Evolutionary conservation across 768 basidiomycete genomes (phyloP), one percentile per base, ranked within the genome.

Genomic region (Butyriboletus loyo): DNA sequence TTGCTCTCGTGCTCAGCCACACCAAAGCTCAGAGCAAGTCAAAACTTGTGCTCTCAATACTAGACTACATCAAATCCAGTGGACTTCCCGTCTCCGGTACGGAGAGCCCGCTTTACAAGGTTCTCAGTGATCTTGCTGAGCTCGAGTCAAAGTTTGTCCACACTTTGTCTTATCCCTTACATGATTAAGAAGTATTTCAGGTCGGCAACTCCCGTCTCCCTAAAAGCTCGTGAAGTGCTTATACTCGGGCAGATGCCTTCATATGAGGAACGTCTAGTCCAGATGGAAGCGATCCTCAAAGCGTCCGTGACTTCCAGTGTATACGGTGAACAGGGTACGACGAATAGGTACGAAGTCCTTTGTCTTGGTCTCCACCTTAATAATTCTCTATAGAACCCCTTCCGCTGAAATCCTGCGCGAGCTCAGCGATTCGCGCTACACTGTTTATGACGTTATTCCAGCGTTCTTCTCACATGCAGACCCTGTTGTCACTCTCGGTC

Each of bases 171-270:
- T 40, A 30, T 49, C 28, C 42, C 27, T 42, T 19, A 0, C 17
- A 37, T 22, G 34, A 30, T 31, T 66, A 21, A 65, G 3, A n/a
- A 6, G 3, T 52, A 27, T 50, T 34, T 40, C 59, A 91, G 89
- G 64, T 92, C 92, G 7, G 96, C 95, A n/a, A 90, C 85, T 28
- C 78, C 86, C 50, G 95, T 98, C 32, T 82, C 95, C 3, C 73
- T 99, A 57, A 98, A 96, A 72, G 97, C 97, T 37, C 89, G 97
- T 41, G 97, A 99, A 75, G 97, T 97, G 7, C 80, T 98, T 42
- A 98, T 99, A 64, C 80, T 92, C 30, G 92, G 91, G 42, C 92
- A 96, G 68, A 89, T 99, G 83, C 97, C 97, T 6, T 96, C 94
- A 14, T 96, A 92, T 66, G 94, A 98, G 64, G 97, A 98, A 69